phyloP scores from a whole-genome alignment of 345 rosid species.

The Eucalyptus fibrosa region DNA sequence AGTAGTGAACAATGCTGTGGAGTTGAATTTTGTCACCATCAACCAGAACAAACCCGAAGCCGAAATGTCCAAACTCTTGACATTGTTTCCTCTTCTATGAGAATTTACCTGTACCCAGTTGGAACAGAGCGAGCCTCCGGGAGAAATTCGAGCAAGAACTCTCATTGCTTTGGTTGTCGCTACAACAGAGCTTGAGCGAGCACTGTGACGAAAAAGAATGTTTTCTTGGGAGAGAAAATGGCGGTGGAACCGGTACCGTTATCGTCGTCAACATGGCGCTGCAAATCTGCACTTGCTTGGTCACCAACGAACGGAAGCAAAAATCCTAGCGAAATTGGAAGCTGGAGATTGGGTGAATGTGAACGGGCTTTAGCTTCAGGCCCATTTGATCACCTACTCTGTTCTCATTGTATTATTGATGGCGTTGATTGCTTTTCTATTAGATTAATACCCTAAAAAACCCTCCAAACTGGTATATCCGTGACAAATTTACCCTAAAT shows the following conservation, averaged over 20 bases:
- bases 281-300: neutral
- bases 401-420: neutral
- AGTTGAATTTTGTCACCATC: neutral
- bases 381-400: neutral
- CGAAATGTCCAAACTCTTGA: neutral
- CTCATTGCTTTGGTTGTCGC: neutral
- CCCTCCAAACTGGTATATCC: no score
- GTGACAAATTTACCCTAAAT: no score
- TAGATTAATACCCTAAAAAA: no score
- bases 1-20: neutral
- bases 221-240: neutral
- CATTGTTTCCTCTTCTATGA: neutral
- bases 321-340: neutral
- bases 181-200: neutral
- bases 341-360: neutral
- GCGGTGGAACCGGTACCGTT: neutral
- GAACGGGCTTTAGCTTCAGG: neutral
- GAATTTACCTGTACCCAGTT: neutral
- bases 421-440: neutral
- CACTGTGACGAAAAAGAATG: neutral
- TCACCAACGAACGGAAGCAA: neutral
- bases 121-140: neutral
- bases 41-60: neutral
- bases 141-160: neutral
- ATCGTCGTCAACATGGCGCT: neutral